Evolutionary conservation across 805 yeast species (phyloP).

Genomic region (Hanseniaspora jakobsenii): DNA sequence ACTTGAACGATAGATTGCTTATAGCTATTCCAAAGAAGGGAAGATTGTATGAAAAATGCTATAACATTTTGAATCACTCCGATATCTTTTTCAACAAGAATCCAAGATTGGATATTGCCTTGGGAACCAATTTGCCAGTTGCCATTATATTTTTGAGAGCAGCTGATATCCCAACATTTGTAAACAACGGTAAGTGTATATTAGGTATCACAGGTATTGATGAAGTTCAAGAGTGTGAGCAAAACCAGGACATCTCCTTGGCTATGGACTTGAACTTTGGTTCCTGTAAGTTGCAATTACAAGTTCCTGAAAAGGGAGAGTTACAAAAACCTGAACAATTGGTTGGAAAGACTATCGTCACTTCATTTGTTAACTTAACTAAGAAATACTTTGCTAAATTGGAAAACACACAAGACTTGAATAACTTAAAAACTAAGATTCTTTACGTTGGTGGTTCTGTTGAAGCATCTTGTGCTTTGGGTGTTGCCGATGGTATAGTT

Average conservation of each 20-base stretch:
- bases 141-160: constrained; percentile 94
- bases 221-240: constrained; percentile 69
- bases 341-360: constrained; percentile 84
- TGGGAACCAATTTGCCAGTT: constrained; percentile 81
- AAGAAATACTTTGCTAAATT: constrained; percentile 62
- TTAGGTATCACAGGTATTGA: constrained; percentile 95
- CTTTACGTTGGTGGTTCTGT: constrained; percentile 95
- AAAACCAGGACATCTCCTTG: constrained; percentile 59
- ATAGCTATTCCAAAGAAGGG: constrained; percentile 99
- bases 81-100: constrained; percentile 88
- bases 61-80: constrained; percentile 69
- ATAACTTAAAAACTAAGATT: constrained; percentile 54
- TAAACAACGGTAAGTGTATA: constrained; percentile 95
- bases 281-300: constrained; percentile 81
- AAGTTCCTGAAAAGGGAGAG: constrained; percentile 76
- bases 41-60: constrained; percentile 80
- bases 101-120: constrained; percentile 83
- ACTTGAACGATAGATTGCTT: constrained; percentile 77
- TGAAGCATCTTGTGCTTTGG: constrained; percentile 96
- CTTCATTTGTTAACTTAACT: constrained; percentile 77
- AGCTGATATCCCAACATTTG: constrained; percentile 94
- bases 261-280: constrained; percentile 80
- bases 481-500: constrained; percentile 96
- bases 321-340: constrained; percentile 54
- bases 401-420: constrained; percentile 46